Evolutionary conservation across 2,329 filamentous ascomycete genomes (phyloP), one percentile per base, ranked within the genome.

Genomic region (Aspergillus eucalypticola): DNA sequence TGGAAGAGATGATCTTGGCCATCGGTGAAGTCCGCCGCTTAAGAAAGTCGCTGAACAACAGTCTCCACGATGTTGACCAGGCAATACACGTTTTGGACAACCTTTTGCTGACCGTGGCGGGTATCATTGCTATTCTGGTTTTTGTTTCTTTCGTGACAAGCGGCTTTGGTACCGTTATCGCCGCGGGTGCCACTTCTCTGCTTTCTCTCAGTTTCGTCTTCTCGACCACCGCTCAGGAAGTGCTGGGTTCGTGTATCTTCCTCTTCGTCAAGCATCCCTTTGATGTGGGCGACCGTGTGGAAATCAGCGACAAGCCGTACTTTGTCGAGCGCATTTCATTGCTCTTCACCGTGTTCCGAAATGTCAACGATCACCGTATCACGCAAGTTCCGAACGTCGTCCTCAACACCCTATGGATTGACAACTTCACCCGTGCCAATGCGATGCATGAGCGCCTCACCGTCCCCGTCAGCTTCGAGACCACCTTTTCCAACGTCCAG

Each of bases 161-260:
- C 71, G 91, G 86, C 70, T 95, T 97, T 71, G 86, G 91, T 56
- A 90, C 90, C 2, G 96, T 92, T 5, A 84, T 97, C 41, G 90
- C 92, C 4, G 96, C 93, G 8, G 92, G 93, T 53, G 94, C 94
- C 64, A 97, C 95, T 1, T 90, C 95, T 0, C 84, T 99, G 44
- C 86, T 99, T 8, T 98, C 94, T 5, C 82, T 98, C n/a, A 97
- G 94, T 3, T 99, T 99, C 79, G 90, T 97, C 68, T 98, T 99
- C 75, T 89, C 93, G 23, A 89, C 90, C 58, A 97, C 93, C 1
- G 89, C 90, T 3, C 93, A 97, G 77, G 95, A 99, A 76, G 90
- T 99, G 64, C 86, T 99, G n/a, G 94, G 94, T 71, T 97, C 93
- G 39, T 98, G 94, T 81, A 96, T 99, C 71, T 99, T 99, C 81